A percentile compares a stretch with the other conserved stretches of the same genome.
These are phyloP conservation scores for Diphasiastrum complanatum DNA, from an alignment of 83 land plant genomes.

Conservation along the genomic window DNA sequence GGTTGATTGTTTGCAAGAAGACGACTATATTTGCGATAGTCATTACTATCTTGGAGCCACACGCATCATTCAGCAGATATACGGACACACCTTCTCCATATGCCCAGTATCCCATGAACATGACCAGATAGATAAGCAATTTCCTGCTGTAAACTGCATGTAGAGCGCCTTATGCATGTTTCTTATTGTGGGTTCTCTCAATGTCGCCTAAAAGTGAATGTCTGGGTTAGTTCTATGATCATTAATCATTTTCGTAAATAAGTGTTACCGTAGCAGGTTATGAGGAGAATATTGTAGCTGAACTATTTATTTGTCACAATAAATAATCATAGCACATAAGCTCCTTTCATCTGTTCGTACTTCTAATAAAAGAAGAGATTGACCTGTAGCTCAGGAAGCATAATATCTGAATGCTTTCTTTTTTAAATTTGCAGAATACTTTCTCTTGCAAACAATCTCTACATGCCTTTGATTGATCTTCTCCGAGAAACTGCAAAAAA, in stretches of 20 bases:
- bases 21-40: slow-evolving; percentile 46
- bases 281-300: no score
- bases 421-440: no score
- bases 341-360: no score
- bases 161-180: slow-evolving; percentile 65
- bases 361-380: background rate
- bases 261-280: background rate
- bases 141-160: slow-evolving; percentile 53
- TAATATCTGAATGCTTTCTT: no score
- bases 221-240: background rate
- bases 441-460: no score
- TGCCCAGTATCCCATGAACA: slow-evolving; percentile 68
- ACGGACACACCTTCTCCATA: slow-evolving; percentile 53
- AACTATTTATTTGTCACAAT: no score
- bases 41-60: slow-evolving; percentile 57
- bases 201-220: slow-evolving; percentile 45
- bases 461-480: no score
- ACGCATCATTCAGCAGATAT: slow-evolving; percentile 53
- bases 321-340: no score
- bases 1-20: slow-evolving; percentile 61
- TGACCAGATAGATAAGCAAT: slow-evolving; percentile 40
- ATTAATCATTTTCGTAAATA: background rate
- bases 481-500: no score
- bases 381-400: slow-evolving; percentile 81
- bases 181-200: slow-evolving; percentile 45